These are phyloP conservation scores for Trypanosoma congolense DNA, from an alignment of 208 protist genomes.

Conservation along the genomic window DNA sequence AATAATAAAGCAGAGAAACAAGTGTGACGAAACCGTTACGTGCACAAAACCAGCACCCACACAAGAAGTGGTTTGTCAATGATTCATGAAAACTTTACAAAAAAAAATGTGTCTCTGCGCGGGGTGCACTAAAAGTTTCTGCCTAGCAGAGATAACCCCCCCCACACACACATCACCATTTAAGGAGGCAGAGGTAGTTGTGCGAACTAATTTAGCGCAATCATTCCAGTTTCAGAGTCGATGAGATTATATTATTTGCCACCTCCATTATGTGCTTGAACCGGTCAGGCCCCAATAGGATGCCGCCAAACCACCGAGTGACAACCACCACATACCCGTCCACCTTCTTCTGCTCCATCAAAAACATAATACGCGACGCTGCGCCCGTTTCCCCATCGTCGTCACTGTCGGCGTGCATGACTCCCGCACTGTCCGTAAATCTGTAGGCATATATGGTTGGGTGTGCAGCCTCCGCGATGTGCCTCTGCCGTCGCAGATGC, in stretches of 20 bases:
- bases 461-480: conserved; percentile 80
- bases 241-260: conserved; percentile 54
- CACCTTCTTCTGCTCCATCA: conserved; percentile 78
- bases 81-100: too few relatives aligned
- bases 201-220: background rate
- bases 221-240: conserved; percentile 46
- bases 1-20: too few relatives aligned
- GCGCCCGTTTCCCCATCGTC: conserved; percentile 94
- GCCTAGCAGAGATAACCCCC: too few relatives aligned
- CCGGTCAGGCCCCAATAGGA: conserved; percentile 90
- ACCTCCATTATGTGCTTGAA: conserved; percentile 93
- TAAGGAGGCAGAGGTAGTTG: too few relatives aligned
- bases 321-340: conserved; percentile 88
- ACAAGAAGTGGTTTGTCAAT: too few relatives aligned
- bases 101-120: too few relatives aligned
- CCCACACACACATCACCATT: too few relatives aligned
- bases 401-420: conserved; percentile 84
- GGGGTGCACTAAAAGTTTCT: too few relatives aligned
- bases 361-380: conserved; percentile 75
- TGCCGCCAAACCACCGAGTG: conserved; percentile 95
- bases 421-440: conserved; percentile 51
- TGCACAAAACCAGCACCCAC: too few relatives aligned
- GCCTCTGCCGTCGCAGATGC: conserved; percentile 43
- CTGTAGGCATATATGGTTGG: conserved; percentile 93
- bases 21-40: too few relatives aligned